A percentile compares a stretch with the other conserved stretches of the same genome.
These are phyloP conservation scores for Sechiopsis laciniata DNA, from an alignment of 306 rosid species.

Conservation along the genomic window DNA sequence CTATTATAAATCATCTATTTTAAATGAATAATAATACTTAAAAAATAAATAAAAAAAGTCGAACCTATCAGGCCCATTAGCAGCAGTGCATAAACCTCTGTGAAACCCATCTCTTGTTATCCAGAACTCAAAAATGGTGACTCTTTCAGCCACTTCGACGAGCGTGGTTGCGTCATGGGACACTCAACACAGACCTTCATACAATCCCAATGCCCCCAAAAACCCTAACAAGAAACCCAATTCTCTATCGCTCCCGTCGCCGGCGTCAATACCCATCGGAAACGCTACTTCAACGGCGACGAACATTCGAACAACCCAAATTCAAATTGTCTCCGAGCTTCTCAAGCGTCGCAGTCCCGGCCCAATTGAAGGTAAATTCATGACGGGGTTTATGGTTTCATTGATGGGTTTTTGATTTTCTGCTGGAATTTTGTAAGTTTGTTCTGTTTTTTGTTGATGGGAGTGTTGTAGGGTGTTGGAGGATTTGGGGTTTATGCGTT, in stretches of 20 bases:
- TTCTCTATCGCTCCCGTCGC: not conserved
- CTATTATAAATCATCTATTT: too few species aligned
- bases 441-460: conserved; percentile 8
- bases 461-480: not conserved
- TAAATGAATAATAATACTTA: too few species aligned
- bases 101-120: not conserved
- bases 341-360: conserved; percentile 49
- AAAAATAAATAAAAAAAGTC: too few species aligned
- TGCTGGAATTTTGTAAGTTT: not conserved
- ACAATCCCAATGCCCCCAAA: conserved; percentile 83
- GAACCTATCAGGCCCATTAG: conserved; percentile 15
- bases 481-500: not conserved
- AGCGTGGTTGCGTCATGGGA: conserved; percentile 61
- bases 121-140: conserved; percentile 23
- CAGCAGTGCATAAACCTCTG: conserved; percentile 16
- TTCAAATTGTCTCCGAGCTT: conserved; percentile 44
- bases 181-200: conserved; percentile 53
- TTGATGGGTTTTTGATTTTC: not conserved
- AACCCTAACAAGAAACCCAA: conserved; percentile 39
- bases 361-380: conserved; percentile 30
- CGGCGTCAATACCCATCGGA: conserved; percentile 13
- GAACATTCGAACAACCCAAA: conserved; percentile 22
- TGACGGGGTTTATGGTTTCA: not conserved
- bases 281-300: conserved; percentile 32
- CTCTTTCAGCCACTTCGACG: conserved; percentile 32